Evolutionary conservation across 164 flowering plant species (phyloP).

Genomic region (Vitis cinerea): DNA sequence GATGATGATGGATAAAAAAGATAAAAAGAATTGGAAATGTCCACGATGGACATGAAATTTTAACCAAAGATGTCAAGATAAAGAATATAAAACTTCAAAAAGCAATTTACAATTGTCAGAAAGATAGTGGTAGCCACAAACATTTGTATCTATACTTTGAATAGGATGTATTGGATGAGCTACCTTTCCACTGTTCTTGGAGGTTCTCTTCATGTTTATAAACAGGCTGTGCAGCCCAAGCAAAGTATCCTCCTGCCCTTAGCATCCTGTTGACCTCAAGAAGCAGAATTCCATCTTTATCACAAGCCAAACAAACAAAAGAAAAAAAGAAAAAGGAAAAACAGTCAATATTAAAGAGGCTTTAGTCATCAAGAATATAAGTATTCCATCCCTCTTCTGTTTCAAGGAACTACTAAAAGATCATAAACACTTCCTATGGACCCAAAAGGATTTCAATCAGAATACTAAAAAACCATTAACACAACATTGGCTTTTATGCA

Average conservation of each 20-base stretch:
- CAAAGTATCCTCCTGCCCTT: slow-evolving; percentile 84
- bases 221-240: slow-evolving; percentile 86
- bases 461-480: no score
- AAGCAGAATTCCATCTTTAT: slow-evolving; percentile 75
- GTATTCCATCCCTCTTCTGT: no score
- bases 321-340: slow-evolving; percentile 9
- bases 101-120: not conserved
- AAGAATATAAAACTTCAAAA: not conserved
- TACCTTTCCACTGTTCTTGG: slow-evolving; percentile 84
- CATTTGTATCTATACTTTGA: not conserved
- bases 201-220: slow-evolving; percentile 65
- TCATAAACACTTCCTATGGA: no score
- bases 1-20: not conserved
- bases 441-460: no score
- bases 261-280: slow-evolving; percentile 79
- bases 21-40: not conserved
- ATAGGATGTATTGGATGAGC: not conserved
- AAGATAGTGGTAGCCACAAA: not conserved
- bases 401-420: no score
- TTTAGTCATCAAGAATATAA: not conserved
- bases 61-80: not conserved
- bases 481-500: no score
- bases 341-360: slow-evolving; percentile 5
- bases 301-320: slow-evolving; percentile 14
- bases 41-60: not conserved